A percentile compares a stretch with the other conserved stretches of the same genome.
phyloP scores from a whole-genome alignment of 768 basidiomycete species.

The Rhodocollybia butyracea region DNA sequence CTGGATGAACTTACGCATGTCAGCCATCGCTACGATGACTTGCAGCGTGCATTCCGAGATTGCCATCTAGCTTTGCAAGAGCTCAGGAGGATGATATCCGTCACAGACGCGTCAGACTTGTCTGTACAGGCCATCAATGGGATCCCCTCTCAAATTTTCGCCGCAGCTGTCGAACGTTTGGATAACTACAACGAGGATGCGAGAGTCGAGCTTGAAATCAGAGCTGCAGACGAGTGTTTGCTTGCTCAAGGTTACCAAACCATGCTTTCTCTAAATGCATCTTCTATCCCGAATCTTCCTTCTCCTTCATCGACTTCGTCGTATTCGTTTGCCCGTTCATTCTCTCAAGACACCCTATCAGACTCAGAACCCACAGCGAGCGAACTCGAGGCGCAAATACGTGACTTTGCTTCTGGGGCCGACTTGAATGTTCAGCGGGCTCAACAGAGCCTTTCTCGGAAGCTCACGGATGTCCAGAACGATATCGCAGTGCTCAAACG shows the following conservation, averaged over 20 bases:
- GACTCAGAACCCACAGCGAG: constrained; percentile 18
- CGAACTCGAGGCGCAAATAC: constrained; percentile 49
- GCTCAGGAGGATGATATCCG: constrained; percentile 38
- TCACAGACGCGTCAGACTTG: constrained; percentile 9
- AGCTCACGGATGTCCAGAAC: constrained; percentile 71
- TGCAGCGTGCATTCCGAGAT: constrained; percentile 64
- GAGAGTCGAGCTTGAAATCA: constrained; percentile 81
- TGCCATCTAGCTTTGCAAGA: constrained; percentile 66
- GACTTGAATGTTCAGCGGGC: constrained; percentile 47
- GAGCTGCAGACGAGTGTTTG: constrained; percentile 67
- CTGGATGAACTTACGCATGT: constrained; percentile 42
- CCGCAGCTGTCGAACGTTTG: constrained; percentile 55
- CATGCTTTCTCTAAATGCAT: constrained; percentile 51
- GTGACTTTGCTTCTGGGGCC: constrained; percentile 52
- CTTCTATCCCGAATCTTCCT: constrained; percentile 24
- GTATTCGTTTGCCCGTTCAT: background rate
- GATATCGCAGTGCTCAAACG: constrained; percentile 72
- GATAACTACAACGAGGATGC: constrained; percentile 76
- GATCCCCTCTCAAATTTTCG: constrained; percentile 36
- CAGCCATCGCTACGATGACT: constrained; percentile 52
- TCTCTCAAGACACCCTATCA: constrained; percentile 1
- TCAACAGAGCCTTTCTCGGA: constrained; percentile 45
- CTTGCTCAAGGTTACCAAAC: constrained; percentile 65
- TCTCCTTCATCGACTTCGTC: constrained; percentile 3
- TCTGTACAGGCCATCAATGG: constrained; percentile 10